Evolutionary conservation across 768 basidiomycete species (phyloP).

Genomic region (Xerocomellus dryophilus): DNA sequence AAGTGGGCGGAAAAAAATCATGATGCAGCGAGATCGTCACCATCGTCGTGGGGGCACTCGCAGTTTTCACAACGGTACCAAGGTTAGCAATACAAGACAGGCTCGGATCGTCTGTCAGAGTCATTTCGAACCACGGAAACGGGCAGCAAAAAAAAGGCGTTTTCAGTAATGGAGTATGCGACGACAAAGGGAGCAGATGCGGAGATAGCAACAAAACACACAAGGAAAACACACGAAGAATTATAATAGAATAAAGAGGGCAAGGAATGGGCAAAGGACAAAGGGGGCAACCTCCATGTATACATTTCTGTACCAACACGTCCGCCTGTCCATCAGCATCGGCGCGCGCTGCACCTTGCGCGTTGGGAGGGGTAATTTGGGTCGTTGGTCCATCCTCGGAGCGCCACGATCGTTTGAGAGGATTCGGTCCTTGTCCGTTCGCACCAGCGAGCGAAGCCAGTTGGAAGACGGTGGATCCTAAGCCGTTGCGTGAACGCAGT

Average conservation of each 20-base stretch:
- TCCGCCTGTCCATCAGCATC: background rate
- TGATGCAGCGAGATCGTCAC: too few species aligned
- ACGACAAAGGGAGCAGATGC: background rate
- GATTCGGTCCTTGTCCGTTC: constrained; percentile 19
- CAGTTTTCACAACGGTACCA: background rate
- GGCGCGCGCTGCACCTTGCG: background rate
- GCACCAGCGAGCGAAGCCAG: constrained; percentile 30
- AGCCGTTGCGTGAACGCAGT: constrained; percentile 1
- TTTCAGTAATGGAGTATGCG: background rate
- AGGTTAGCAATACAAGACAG: background rate
- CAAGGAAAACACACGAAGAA: background rate
- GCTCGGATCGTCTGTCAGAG: background rate
- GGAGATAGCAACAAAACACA: background rate
- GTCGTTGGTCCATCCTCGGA: constrained; percentile 23
- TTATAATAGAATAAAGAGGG: background rate
- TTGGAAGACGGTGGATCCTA: constrained; percentile 21
- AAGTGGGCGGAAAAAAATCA: too few species aligned
- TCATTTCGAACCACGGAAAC: background rate
- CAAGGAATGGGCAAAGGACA: background rate
- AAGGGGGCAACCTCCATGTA: background rate
- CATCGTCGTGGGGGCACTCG: too few species aligned
- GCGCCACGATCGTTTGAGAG: constrained; percentile 27
- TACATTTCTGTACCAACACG: background rate
- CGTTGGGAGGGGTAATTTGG: background rate
- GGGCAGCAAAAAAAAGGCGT: constrained; percentile 1